Conservation (phyloP, 169 alveolate genomes). For the Plasmodium chabaudi region DNA sequence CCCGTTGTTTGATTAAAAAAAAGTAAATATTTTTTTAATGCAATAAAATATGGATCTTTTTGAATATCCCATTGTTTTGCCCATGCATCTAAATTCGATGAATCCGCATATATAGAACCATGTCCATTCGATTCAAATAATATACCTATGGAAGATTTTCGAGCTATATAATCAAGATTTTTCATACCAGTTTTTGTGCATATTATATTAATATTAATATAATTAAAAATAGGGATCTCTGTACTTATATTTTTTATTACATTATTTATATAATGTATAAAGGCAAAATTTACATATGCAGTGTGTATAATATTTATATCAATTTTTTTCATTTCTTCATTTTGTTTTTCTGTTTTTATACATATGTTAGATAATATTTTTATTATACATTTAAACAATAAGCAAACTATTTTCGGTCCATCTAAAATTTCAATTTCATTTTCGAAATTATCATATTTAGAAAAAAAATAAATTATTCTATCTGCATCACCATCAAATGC, state of each 20-base stretch:
- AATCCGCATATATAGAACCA: conserved; percentile 75
- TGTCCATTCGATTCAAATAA: conserved; percentile 86
- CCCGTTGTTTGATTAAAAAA: conserved; percentile 71
- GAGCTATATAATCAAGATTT: conserved; percentile 75
- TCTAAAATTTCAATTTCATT: conserved; percentile 63
- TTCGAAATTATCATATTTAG: conserved; percentile 5
- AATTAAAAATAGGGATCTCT: conserved; percentile 3
- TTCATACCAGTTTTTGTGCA: conserved; percentile 81
- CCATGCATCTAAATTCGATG: conserved; percentile 41
- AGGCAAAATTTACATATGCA: conserved; percentile 52
- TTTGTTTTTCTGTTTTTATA: neutral
- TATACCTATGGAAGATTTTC: conserved; percentile 76
- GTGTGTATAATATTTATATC: conserved; percentile 65
- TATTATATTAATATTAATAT: conserved; percentile 72
- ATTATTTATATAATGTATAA: conserved; percentile 15
- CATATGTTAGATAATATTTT: conserved; percentile 31
- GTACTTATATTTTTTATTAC: neutral
- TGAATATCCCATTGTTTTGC: conserved; percentile 6
- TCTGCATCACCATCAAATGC: conserved; percentile 87
- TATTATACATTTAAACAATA: conserved; percentile 66
- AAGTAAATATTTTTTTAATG: conserved; percentile 57
- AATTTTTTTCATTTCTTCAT: conserved; percentile 40
- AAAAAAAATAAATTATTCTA: conserved; percentile 77
- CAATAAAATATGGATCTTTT: conserved; percentile 29
- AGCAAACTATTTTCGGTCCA: conserved; percentile 78